phyloP scores from a whole-genome alignment of 345 rosid genomes.

The Gossypium turneri region DNA sequence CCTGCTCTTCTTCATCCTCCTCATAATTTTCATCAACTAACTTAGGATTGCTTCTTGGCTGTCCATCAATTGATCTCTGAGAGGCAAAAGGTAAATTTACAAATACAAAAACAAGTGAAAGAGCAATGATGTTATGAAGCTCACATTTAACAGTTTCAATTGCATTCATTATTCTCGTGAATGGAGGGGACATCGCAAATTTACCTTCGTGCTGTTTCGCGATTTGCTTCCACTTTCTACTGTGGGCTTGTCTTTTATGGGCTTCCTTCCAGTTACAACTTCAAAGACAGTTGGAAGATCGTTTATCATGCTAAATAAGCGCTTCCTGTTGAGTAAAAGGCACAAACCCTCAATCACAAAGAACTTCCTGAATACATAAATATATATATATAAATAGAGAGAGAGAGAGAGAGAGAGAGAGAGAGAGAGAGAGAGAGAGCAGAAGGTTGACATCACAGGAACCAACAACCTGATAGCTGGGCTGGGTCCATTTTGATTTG shows the following conservation, averaged over 20 bases:
- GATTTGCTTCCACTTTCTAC: conserved; percentile 71
- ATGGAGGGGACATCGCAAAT: neutral
- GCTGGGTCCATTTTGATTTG: neutral
- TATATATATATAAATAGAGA: too few species aligned
- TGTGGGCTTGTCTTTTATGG: conserved; percentile 51
- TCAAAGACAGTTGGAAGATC: conserved; percentile 73
- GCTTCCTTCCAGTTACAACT: conserved; percentile 56
- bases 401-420: neutral
- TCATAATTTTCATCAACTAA: conserved; percentile 52
- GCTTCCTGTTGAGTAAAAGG: conserved; percentile 44
- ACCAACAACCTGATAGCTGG: neutral
- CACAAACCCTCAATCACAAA: neutral
- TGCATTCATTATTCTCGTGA: neutral
- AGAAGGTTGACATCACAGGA: neutral
- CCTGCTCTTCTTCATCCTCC: conserved; percentile 89
- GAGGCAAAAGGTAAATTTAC: neutral
- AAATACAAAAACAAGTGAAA: conserved; percentile 9
- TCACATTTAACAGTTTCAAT: conserved; percentile 1
- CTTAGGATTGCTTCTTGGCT: conserved; percentile 51
- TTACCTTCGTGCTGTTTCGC: conserved; percentile 66
- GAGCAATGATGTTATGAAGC: neutral
- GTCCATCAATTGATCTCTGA: conserved; percentile 71
- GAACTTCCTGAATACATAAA: too few species aligned
- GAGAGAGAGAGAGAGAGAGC: neutral
- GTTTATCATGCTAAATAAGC: conserved; percentile 66